A percentile compares a stretch with the other conserved stretches of the same genome.
Conservation (phyloP, 805 yeast genomes). For the Torulaspora microellipsoides region DNA sequence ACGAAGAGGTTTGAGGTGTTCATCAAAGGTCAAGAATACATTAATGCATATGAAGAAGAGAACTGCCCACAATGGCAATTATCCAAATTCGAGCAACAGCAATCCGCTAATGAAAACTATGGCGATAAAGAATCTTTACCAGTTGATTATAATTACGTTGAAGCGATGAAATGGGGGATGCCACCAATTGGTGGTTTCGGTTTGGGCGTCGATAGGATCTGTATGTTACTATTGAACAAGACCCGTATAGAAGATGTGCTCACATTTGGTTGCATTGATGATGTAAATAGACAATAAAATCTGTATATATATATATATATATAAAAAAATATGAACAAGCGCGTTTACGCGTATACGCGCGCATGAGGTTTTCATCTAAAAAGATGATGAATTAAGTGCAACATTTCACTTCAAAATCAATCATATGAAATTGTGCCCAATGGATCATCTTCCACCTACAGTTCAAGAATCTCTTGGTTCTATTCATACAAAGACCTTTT, state of each 20-base stretch:
- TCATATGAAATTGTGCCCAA: background rate
- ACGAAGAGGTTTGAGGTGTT: slow-evolving; percentile 83
- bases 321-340: too few relatives aligned
- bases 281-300: slow-evolving; percentile 57
- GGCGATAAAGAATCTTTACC: slow-evolving; percentile 55
- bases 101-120: slow-evolving; percentile 40
- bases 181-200: slow-evolving; percentile 99
- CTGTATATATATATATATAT: background rate
- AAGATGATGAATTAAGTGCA: background rate
- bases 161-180: slow-evolving; percentile 84
- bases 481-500: slow-evolving; percentile 43
- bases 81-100: slow-evolving; percentile 59
- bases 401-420: too few relatives aligned
- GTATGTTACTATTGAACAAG: slow-evolving; percentile 67
- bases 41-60: slow-evolving; percentile 95
- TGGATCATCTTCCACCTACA: slow-evolving; percentile 27
- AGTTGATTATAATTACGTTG: slow-evolving; percentile 69
- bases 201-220: slow-evolving; percentile 82
- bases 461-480: slow-evolving; percentile 22
- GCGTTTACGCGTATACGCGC: too few relatives aligned
- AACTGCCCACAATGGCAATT: slow-evolving; percentile 75
- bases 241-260: slow-evolving; percentile 70
- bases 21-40: slow-evolving; percentile 72
- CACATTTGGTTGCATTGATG: slow-evolving; percentile 68
- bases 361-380: too few relatives aligned